phyloP scores from a whole-genome alignment of 208 protist genomes.

The Lotmaria passim region DNA sequence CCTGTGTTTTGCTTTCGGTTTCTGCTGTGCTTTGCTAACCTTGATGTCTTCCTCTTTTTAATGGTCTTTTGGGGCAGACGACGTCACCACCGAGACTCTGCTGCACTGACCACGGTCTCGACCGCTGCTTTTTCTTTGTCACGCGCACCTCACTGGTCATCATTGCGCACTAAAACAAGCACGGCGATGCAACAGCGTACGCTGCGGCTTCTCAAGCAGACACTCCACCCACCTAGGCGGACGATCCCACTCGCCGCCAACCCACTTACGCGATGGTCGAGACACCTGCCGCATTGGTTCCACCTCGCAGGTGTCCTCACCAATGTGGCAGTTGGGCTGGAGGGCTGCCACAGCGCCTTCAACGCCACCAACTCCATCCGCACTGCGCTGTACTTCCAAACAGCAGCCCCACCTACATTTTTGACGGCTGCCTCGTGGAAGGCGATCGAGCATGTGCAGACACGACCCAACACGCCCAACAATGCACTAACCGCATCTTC shows the following conservation, averaged over 20 bases:
- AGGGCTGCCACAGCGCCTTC: conserved; percentile 84
- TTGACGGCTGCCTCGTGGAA: conserved; percentile 43
- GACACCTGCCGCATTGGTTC: conserved; percentile 40
- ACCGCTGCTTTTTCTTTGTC: no score
- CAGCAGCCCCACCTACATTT: conserved; percentile 60
- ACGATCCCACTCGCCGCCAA: conserved; percentile 45
- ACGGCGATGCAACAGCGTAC: background rate
- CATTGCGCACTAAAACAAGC: no score
- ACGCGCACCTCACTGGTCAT: no score
- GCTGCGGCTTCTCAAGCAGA: conserved; percentile 40
- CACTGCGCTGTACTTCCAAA: conserved; percentile 80
- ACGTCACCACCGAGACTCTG: no score
- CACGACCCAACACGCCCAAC: conserved; percentile 2
- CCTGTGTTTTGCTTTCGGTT: no score
- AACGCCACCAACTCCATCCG: conserved; percentile 88
- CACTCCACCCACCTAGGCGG: conserved; percentile 49
- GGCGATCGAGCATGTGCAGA: conserved; percentile 69
- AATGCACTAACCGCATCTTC: background rate
- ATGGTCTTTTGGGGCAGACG: no score
- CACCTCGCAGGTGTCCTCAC: conserved; percentile 27
- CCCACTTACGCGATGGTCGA: conserved; percentile 80
- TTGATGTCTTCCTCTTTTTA: no score
- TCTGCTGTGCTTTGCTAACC: no score
- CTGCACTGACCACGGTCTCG: no score
- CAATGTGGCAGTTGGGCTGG: conserved; percentile 55